phyloP scores from a whole-genome alignment of 148 eudicot genomes.

The Fallopia convolvulus region DNA sequence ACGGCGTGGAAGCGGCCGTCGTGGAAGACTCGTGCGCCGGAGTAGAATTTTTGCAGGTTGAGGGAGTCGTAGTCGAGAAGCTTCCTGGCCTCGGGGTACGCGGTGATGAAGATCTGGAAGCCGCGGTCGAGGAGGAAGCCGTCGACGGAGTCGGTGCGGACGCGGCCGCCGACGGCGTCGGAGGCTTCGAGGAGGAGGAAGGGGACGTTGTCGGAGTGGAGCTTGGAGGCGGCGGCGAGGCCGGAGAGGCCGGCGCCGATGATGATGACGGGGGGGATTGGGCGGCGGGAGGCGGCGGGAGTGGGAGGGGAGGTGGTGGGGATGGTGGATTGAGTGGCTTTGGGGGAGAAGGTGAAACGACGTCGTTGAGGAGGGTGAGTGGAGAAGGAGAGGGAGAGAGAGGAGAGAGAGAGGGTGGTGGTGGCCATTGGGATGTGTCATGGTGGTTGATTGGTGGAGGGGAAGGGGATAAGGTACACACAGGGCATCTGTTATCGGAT shows the following conservation, averaged over 20 bases:
- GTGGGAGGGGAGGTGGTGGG: slow-evolving; percentile 7
- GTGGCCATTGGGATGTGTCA: slow-evolving; percentile 6
- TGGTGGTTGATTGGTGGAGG: neutral
- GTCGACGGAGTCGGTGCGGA: slow-evolving; percentile 70
- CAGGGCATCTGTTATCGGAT: neutral
- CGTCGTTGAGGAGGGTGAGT: slow-evolving; percentile 2
- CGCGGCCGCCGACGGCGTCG: slow-evolving; percentile 87
- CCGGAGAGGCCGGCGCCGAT: slow-evolving; percentile 93
- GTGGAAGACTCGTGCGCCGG: slow-evolving; percentile 66
- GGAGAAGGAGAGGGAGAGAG: neutral
- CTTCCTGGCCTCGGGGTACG: slow-evolving; percentile 67
- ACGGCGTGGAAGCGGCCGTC: slow-evolving; percentile 59
- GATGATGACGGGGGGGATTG: slow-evolving; percentile 35
- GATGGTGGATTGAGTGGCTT: slow-evolving; percentile 15
- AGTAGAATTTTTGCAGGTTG: slow-evolving; percentile 63
- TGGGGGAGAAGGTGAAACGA: neutral
- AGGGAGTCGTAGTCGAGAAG: slow-evolving; percentile 58
- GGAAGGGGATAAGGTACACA: slow-evolving; percentile 1
- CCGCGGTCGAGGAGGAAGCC: slow-evolving; percentile 95
- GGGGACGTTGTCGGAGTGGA: slow-evolving; percentile 40
- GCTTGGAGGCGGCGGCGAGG: slow-evolving; percentile 67
- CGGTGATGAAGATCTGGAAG: slow-evolving; percentile 95
- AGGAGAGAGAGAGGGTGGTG: slow-evolving; percentile 7
- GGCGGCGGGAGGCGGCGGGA: slow-evolving; percentile 13
- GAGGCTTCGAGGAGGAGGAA: slow-evolving; percentile 81